Conservation (phyloP, 2,329 filamentous ascomycete species). For the Trichoderma asperellum region DNA sequence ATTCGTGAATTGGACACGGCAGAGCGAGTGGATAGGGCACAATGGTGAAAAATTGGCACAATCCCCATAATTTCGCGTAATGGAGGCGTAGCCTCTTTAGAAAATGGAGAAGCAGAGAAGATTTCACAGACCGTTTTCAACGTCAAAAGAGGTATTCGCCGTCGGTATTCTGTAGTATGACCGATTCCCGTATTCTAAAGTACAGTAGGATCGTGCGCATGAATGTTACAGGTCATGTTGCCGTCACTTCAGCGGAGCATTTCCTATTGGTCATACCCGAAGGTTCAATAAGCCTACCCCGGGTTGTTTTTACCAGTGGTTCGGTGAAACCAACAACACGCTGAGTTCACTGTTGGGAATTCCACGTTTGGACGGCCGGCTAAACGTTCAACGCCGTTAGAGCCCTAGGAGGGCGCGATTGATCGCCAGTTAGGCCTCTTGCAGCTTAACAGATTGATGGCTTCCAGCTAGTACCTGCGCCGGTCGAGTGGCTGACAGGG, state of each 20-base stretch:
- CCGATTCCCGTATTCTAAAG: neutral
- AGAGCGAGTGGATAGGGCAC: neutral
- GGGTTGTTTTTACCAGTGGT: slow-evolving; percentile 3
- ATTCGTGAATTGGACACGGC: neutral
- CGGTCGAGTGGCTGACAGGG: slow-evolving; percentile 20
- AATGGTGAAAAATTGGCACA: neutral
- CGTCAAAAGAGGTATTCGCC: neutral
- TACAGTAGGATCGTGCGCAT: neutral
- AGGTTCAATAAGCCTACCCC: neutral
- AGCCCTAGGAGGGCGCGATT: neutral
- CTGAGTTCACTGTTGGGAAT: neutral
- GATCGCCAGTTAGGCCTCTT: slow-evolving; percentile 7
- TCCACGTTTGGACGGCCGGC: neutral
- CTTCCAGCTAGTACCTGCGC: neutral
- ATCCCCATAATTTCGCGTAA: neutral
- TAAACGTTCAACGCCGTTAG: neutral
- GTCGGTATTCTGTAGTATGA: neutral
- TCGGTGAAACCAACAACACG: neutral
- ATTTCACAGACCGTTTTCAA: neutral
- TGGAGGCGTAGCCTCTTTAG: neutral
- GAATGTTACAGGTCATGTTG: neutral
- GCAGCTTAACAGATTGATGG: neutral
- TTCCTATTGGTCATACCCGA: neutral
- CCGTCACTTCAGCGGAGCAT: neutral
- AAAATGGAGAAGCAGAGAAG: neutral